Evolutionary conservation across 208 protist genomes (phyloP).

Genomic region (Leishmania guyanensis): DNA sequence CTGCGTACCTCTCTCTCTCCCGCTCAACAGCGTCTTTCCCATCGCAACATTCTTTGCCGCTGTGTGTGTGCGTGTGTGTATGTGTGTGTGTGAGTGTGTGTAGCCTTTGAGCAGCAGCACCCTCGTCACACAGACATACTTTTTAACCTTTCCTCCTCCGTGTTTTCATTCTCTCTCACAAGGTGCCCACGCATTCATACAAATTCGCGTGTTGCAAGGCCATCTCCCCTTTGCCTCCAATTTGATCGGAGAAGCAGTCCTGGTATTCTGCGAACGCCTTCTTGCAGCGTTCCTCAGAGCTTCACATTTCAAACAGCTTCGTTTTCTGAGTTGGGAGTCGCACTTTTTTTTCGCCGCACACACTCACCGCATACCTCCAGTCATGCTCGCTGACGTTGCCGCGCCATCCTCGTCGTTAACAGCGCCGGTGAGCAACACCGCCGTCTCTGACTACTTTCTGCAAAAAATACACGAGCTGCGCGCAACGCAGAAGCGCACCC

Average conservation of each 20-base stretch:
- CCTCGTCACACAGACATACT: neutral
- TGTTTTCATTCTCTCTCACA: neutral
- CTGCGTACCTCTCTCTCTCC: neutral
- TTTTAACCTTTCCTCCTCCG: neutral
- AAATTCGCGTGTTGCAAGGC: neutral
- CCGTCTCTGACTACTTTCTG: slow-evolving; percentile 87
- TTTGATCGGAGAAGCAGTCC: neutral
- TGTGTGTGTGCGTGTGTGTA: neutral
- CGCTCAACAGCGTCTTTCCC: neutral
- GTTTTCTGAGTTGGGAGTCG: neutral
- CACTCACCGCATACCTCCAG: neutral
- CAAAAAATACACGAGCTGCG: slow-evolving; percentile 92
- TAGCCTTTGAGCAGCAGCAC: neutral
- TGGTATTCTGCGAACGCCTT: too few species aligned
- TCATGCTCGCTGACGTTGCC: slow-evolving; percentile 31
- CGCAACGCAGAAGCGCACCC: slow-evolving; percentile 81
- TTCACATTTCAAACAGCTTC: neutral
- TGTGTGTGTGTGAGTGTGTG: neutral
- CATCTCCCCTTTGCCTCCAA: neutral
- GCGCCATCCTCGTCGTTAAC: slow-evolving; percentile 23
- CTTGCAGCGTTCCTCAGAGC: neutral
- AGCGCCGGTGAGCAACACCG: slow-evolving; percentile 31
- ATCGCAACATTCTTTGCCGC: neutral
- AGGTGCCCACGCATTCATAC: neutral
- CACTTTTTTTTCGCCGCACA: neutral